A percentile compares a stretch with the other conserved stretches of the same genome.
These are phyloP conservation scores for Albizia julibrissin DNA, from an alignment of 306 rosid species.

Conservation along the genomic window DNA sequence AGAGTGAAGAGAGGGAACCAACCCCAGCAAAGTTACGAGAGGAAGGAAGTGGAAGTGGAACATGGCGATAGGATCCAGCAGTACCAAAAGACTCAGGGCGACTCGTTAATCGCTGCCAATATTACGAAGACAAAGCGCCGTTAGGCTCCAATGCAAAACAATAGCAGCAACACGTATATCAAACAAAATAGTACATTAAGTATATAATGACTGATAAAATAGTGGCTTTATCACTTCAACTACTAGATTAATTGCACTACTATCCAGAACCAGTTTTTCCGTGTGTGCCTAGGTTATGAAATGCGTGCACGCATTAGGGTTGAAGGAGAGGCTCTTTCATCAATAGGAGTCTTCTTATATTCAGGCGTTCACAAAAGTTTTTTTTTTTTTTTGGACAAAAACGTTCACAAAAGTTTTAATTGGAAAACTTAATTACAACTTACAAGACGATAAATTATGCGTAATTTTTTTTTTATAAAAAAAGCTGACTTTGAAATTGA, in stretches of 20 bases:
- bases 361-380: neutral
- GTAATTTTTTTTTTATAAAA: neutral
- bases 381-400: no score
- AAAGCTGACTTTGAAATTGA: neutral
- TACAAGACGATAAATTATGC: neutral
- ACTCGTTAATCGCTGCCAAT: constrained; percentile 69
- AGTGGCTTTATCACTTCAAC: constrained; percentile 4
- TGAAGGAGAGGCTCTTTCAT: neutral
- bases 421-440: neutral
- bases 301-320: constrained; percentile 36
- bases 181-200: neutral
- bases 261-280: constrained; percentile 5
- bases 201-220: neutral
- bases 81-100: constrained; percentile 51
- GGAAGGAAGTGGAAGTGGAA: constrained; percentile 68
- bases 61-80: constrained; percentile 56
- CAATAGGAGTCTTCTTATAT: neutral
- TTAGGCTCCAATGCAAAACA: neutral
- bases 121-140: constrained; percentile 21
- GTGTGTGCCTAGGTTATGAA: neutral
- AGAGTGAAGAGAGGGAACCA: constrained; percentile 25
- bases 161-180: neutral
- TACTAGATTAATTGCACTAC: neutral
- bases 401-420: neutral
- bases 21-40: constrained; percentile 82